A percentile compares a stretch with the other conserved stretches of the same genome.
These are phyloP conservation scores for Tulasnella sp. DNA, from an alignment of 768 basidiomycete genomes.

Conservation along the genomic window DNA sequence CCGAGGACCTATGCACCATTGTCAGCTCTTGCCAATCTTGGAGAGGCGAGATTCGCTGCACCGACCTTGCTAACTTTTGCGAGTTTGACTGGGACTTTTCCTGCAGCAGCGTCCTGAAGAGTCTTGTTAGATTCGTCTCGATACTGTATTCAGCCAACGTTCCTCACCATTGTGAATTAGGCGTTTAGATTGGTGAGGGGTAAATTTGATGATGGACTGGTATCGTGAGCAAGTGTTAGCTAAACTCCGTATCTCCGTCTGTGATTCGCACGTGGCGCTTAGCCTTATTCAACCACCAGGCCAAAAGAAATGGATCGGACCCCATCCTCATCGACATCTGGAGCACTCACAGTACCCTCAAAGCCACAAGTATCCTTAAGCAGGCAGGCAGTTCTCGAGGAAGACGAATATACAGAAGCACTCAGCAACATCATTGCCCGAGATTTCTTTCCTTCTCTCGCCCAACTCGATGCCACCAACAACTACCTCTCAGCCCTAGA, in stretches of 20 bases:
- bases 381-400: slow-evolving; percentile 43
- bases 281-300: slow-evolving; percentile 17
- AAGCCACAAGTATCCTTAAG: slow-evolving; percentile 35
- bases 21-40: neutral
- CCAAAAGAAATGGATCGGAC: slow-evolving; percentile 19
- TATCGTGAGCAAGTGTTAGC: slow-evolving; percentile 20
- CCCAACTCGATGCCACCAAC: slow-evolving; percentile 87
- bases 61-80: slow-evolving; percentile 95
- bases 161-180: slow-evolving; percentile 30
- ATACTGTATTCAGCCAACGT: neutral
- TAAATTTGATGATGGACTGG: slow-evolving; percentile 33
- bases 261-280: neutral
- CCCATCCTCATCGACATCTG: slow-evolving; percentile 30
- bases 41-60: slow-evolving; percentile 19
- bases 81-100: slow-evolving; percentile 94
- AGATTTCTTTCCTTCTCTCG: slow-evolving; percentile 96
- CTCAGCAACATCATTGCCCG: slow-evolving; percentile 92
- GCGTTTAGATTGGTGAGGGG: slow-evolving; percentile 5
- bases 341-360: slow-evolving; percentile 21
- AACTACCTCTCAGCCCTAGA: slow-evolving; percentile 79
- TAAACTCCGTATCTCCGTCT: slow-evolving; percentile 28
- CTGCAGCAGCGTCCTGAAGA: slow-evolving; percentile 40
- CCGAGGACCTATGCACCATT: slow-evolving; percentile 76
- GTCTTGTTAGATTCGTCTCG: neutral
- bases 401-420: slow-evolving; percentile 93